phyloP scores from a whole-genome alignment of 2,329 filamentous ascomycete species.

The Trichocomaceae sp. region DNA sequence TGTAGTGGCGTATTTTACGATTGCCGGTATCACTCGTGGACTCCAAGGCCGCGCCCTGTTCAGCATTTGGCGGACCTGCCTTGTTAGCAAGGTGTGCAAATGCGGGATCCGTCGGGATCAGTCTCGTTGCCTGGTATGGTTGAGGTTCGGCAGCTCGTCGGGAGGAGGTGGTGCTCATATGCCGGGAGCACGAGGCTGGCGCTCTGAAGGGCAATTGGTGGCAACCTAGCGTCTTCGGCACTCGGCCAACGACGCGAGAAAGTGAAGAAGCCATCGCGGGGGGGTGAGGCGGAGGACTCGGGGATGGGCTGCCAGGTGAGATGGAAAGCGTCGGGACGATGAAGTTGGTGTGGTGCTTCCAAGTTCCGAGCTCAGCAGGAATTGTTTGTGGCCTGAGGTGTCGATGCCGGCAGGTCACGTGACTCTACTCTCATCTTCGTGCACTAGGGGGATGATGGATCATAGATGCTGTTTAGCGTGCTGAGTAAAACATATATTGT shows the following conservation, averaged over 20 bases:
- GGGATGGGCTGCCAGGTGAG: conserved; percentile 20
- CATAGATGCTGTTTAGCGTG: not conserved
- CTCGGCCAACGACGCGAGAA: conserved; percentile 53
- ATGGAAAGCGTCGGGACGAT: conserved; percentile 31
- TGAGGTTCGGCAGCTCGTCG: conserved; percentile 48
- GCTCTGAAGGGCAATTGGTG: conserved; percentile 43
- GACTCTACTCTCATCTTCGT: conserved; percentile 4
- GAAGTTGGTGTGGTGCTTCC: conserved; percentile 22
- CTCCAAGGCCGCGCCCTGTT: conserved; percentile 44
- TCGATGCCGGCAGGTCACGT: conserved; percentile 33
- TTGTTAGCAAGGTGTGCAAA: conserved; percentile 44
- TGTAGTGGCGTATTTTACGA: conserved; percentile 97
- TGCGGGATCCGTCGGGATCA: conserved; percentile 53
- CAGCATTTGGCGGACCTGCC: conserved; percentile 33
- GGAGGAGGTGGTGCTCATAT: conserved; percentile 50
- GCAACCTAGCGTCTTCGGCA: conserved; percentile 54
- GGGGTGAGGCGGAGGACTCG: conserved; percentile 20
- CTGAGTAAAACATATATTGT: not conserved
- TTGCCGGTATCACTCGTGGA: conserved; percentile 38
- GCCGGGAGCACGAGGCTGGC: conserved; percentile 43
- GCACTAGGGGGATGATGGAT: not conserved
- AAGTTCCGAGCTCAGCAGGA: conserved; percentile 26
- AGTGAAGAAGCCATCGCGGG: conserved; percentile 54
- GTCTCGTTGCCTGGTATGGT: conserved; percentile 45
- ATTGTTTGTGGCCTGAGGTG: conserved; percentile 27